Base-by-base conservation (phyloP, 2,329 filamentous ascomycete species). In the Colletotrichum scovillei region DNA sequence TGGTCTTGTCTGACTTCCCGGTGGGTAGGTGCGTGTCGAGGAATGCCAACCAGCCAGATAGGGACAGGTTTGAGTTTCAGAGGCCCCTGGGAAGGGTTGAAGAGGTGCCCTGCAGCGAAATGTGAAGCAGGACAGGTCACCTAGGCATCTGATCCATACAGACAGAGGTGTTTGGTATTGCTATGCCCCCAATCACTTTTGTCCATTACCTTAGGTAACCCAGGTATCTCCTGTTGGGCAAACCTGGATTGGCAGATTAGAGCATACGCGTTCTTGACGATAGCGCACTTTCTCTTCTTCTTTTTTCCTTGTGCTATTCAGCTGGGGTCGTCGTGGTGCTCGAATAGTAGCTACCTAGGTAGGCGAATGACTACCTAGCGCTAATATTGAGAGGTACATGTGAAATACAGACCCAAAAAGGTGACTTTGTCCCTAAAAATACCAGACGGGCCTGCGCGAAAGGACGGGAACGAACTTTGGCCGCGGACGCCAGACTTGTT, bases 31-130 rank as follows among this genome's bases (percentile, higher is more conserved):
- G 46, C 62, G 63, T 58, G 63, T 42, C 16, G 63, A 58, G 63
- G 63, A 66, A 70, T 70, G 70, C 55, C 35, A 62, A 53, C 67
- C 60, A 53, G 67, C 70, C 70, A 70, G 70, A 66, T 73, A 73
- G 67, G 70, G 70, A 73, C 67, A 70, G 67, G 60, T 73, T 70
- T 66, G 60, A 57, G 70, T 70, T 73, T 73, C 70, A 70, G 70
- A 73, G 70, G 60, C 67, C 70, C 66, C 70, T 73, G 70, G 62
- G 62, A 49, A 55, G 30, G 32, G 62, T 35, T 64, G 52, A 32
- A 63, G 32, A 69, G 69, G 53, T 42, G 67, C 67, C 46, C 67
- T 70, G 42, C 58, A 38, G 63, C 42, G 8, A 56, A 14, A 56
- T 65, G 28, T 26, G 60, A 38, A 55, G 66, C 46, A 49, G 59